These are phyloP conservation scores for Paecilomyces formosus DNA, from an alignment of 2,329 filamentous ascomycete genomes.

Conservation along the genomic window DNA sequence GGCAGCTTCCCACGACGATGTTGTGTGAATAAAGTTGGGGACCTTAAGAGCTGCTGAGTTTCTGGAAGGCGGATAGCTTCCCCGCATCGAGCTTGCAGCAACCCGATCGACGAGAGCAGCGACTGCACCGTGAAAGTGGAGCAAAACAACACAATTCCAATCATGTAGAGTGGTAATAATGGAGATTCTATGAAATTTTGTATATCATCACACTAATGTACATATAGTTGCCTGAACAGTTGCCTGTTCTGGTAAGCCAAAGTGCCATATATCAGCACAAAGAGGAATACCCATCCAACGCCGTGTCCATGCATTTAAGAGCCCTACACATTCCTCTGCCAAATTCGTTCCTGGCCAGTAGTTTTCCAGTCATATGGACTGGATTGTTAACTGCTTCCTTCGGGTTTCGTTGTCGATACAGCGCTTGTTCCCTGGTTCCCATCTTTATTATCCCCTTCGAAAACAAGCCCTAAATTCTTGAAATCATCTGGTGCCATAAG, in stretches of 20 bases:
- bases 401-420: neutral
- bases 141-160: neutral
- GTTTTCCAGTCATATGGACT: neutral
- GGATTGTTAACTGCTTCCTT: neutral
- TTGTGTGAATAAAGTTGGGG: slow-evolving; percentile 4
- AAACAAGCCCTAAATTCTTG: slow-evolving; percentile 78
- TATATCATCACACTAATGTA: neutral
- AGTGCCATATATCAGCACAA: neutral
- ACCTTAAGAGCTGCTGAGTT: neutral
- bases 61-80: slow-evolving; percentile 6
- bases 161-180: neutral
- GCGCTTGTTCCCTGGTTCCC: neutral
- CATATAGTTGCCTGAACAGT: neutral
- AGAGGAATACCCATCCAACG: neutral
- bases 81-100: slow-evolving; percentile 9
- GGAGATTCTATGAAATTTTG: neutral
- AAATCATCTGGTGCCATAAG: slow-evolving; percentile 95
- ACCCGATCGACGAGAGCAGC: neutral
- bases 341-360: neutral
- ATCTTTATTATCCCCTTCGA: slow-evolving; percentile 31
- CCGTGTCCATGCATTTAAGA: neutral
- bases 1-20: neutral
- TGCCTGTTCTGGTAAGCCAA: neutral
- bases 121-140: neutral
- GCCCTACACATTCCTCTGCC: neutral